Evolutionary conservation across 208 protist species (phyloP).

Genomic region (Acanthamoeba culbertsoni): DNA sequence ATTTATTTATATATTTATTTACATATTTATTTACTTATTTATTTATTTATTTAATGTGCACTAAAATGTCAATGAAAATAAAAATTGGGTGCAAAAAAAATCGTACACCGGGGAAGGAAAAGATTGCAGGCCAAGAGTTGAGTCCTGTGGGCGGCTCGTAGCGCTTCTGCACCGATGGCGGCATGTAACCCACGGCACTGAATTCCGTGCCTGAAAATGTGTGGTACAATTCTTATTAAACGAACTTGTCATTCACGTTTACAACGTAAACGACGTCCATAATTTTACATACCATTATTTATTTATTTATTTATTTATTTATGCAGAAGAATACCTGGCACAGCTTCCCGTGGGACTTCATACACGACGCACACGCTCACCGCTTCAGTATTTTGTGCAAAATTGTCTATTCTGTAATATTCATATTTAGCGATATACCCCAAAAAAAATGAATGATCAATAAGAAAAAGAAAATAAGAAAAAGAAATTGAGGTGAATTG

Average conservation of each 20-base stretch:
- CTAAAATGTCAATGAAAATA: background rate
- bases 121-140: conserved; percentile 18
- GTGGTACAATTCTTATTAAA: background rate
- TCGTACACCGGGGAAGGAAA: background rate
- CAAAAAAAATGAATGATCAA: no score
- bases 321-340: background rate
- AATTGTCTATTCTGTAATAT: background rate
- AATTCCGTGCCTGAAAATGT: background rate
- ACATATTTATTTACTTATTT: no score
- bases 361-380: conserved; percentile 14
- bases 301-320: no score
- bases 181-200: background rate
- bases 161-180: background rate
- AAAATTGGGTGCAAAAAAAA: background rate
- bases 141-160: background rate
- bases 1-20: no score
- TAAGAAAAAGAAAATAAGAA: background rate
- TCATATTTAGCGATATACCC: no score
- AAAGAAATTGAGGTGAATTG: background rate
- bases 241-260: background rate
- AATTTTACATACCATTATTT: no score
- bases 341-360: background rate
- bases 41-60: background rate
- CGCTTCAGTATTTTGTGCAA: conserved; percentile 6
- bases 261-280: background rate